Evolutionary conservation across 2,329 filamentous ascomycete genomes (phyloP), one percentile per base, ranked within the genome.

Genomic region (Macrophomina tecta): DNA sequence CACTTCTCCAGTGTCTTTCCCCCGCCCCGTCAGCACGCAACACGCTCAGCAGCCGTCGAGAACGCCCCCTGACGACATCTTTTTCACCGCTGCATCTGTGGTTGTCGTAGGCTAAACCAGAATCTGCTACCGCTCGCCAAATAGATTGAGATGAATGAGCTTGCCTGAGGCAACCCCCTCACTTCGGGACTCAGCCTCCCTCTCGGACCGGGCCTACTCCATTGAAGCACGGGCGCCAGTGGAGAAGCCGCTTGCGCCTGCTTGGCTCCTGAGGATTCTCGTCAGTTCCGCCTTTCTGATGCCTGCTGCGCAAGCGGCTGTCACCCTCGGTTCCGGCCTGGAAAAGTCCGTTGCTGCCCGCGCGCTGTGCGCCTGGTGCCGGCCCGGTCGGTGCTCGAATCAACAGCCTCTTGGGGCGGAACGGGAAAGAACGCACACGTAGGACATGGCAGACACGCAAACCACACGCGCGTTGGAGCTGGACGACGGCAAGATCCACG

Each of bases 261-360:
- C 56, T 61, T 61, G 56, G 56, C 58, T 62, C 58, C 58, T 62
- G 42, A 62, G 58, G 58, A 62, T 62, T 62, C 58, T 62, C 58
- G 32, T 49, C 58, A 48, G 58, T 36, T 60, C 56, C 56, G 56
- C 56, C 56, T 18, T 49, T 60, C 32, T 38, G 58, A 49, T 38
- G 58, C 58, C 36, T 34, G 56, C 56, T 48, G 42, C 58, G 30
- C 58, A 23, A 60, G 56, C 42, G 56, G 58, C 58, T 48, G 18
- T 38, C 52, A 34, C 34, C 48, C 58, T 49, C 58, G 58, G 58
- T 45, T 62, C 58, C 58, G 58, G 42, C 58, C 8, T 12, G 58
- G 30, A 40, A 36, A 48, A 18, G 58, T 48, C 58, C 58, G 58
- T 38, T 18, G 58, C 58, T 49, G 58, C n/a, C 58, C 38, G 58